phyloP scores from a whole-genome alignment of 352 stramenopile genomes.

The Phytopythium cucurbitacearum region DNA sequence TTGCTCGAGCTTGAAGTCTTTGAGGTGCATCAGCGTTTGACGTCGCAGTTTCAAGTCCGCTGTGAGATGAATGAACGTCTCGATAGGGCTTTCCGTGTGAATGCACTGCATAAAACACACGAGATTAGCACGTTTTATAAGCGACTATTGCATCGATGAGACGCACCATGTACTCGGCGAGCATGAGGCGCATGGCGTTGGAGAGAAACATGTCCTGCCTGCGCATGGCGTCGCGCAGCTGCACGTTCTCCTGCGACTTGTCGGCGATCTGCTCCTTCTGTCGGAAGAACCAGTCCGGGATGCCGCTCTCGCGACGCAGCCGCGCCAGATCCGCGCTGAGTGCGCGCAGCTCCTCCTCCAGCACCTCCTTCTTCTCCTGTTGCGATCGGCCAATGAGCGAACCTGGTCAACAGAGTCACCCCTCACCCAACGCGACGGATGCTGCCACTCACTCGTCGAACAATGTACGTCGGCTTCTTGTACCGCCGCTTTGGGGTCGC shows the following conservation, averaged over 20 bases:
- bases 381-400: too few species aligned
- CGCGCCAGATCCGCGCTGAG: slow-evolving; percentile 26
- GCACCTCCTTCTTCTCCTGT: slow-evolving; percentile 42
- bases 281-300: slow-evolving; percentile 25
- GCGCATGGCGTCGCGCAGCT: slow-evolving; percentile 26
- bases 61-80: slow-evolving; percentile 39
- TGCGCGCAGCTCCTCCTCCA: slow-evolving; percentile 25
- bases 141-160: too few species aligned
- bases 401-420: too few species aligned
- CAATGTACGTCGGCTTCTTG: slow-evolving; percentile 37
- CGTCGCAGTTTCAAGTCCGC: slow-evolving; percentile 25
- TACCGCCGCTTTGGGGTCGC: slow-evolving; percentile 14
- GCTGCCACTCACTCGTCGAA: slow-evolving; percentile 10
- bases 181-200: slow-evolving; percentile 29
- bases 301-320: slow-evolving; percentile 21
- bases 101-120: slow-evolving; percentile 3
- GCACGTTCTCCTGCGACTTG: slow-evolving; percentile 25
- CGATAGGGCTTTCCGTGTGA: slow-evolving; percentile 21
- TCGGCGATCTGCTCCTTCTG: slow-evolving; percentile 17
- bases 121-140: not conserved
- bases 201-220: slow-evolving; percentile 40
- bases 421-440: too few species aligned
- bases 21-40: slow-evolving; percentile 17
- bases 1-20: slow-evolving; percentile 26
- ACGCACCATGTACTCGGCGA: slow-evolving; percentile 32